Base-by-base conservation (phyloP, 2,329 filamentous ascomycete species). In the Fusarium sp. region DNA sequence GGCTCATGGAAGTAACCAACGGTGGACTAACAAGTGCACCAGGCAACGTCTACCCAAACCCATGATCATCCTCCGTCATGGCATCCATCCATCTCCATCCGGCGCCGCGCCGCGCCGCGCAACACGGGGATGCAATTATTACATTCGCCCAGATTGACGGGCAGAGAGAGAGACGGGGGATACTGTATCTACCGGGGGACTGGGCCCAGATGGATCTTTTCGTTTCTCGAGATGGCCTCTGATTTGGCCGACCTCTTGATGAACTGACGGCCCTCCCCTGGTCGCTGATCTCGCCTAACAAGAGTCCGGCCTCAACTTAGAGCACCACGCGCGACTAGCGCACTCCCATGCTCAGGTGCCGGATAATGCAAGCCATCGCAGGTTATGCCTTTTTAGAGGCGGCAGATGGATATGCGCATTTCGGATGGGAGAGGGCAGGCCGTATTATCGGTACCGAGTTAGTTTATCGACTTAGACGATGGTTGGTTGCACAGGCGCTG, bases 201-300 rank as follows among this genome's bases (percentile, higher is more conserved):
- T 27, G 59, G 69, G 60, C 43, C 47, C 30, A 63, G 60, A 65
- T 65, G 65, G 65, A 68, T 65, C 60, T 64, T 59, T 32, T 66
- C 30, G 22, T 54, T 45, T 27, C 57, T 62, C 35, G 58, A 65
- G 63, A 62, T 59, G 56, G 60, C 61, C 43, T 67, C 58, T 67
- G 72, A 74, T 72, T 69, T 74, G 71, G 61, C 32, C 58, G 20
- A 65, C 12, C 45, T 58, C 35, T 33, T 50, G 37, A 38, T 47
- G 17, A 59, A 57, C 50, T 54, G 32, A 37, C 32, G 17, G 47
- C 47, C 27, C 32, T 32, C 64, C 64, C 71, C 71, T 66, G 65
- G 71, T 74, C 71, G 62, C 40, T 74, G 71, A 74, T 74, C 71
- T 72, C 71, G 71, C 65, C 71, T 72, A 74, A 22, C 58, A 25